Conservation (phyloP, 345 rosid species). For the Sapria himalayana region DNA sequence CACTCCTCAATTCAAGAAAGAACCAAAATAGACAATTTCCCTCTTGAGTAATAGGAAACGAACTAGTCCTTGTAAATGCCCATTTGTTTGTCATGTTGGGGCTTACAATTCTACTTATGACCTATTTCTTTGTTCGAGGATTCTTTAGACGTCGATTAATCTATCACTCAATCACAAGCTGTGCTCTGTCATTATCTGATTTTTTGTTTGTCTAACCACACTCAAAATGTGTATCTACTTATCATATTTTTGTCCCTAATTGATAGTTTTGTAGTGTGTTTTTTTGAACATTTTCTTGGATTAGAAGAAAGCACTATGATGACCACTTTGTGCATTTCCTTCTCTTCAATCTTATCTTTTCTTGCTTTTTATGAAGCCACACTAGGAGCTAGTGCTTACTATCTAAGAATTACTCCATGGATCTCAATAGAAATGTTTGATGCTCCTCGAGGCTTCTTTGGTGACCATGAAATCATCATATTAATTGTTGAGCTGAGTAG, state of each 20-base stretch:
- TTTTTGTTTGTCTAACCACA: no score
- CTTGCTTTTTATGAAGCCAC: conserved; percentile 3
- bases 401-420: conserved; percentile 5
- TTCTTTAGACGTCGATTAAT: no score
- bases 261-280: not conserved
- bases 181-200: no score
- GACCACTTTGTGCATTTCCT: not conserved
- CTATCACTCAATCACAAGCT: no score
- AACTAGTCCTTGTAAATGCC: no score
- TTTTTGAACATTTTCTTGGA: not conserved
- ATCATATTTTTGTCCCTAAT: not conserved
- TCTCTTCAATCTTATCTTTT: not conserved
- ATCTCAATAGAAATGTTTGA: conserved; percentile 3
- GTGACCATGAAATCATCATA: not conserved
- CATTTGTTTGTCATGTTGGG: no score
- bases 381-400: conserved; percentile 3
- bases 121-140: no score
- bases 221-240: not conserved
- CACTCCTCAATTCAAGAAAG: no score
- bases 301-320: not conserved
- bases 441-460: not conserved
- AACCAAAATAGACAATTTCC: no score
- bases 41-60: no score
- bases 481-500: not conserved
- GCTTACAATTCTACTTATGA: no score